Evolutionary conservation across 495 filamentous ascomycete species (phyloP), one percentile per base, ranked within the genome.

Genomic region (Bacidia gigantensis): DNA sequence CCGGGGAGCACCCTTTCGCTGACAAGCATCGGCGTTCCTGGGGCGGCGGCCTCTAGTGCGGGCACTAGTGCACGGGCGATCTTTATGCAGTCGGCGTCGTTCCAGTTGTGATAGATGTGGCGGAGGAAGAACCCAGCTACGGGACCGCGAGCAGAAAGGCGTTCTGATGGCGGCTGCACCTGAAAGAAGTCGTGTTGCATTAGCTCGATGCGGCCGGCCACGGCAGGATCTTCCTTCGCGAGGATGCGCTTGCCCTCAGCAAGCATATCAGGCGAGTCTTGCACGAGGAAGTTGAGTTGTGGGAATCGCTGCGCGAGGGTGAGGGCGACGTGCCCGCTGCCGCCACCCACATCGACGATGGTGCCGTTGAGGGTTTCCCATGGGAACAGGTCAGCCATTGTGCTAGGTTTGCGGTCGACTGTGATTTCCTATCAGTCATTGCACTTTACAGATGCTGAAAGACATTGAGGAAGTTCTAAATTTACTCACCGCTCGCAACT

Each of bases 101-200:
- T 57, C 69, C 71, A 75, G 50, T 74, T 62, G 46, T 74, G 72
- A 24, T 71, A 56, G 25, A 70, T 67, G 41, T 64, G 53, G 2
- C 64, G 59, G 29, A 68, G 58, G 23, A 72, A 66, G 46, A 75
- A 80, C 9, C 17, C 41, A 3, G 41, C 41, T n/a, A 71, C 63
- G 46, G 73, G 69, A 5, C 72, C 70, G 20, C 67, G 64, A 25
- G 64, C 58, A n/a, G n/a, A n/a, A n/a, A n/a, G n/a, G n/a, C n/a
- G n/a, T n/a, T n/a, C n/a, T n/a, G n/a, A n/a, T 14, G 72, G 57
- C 2, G 69, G 64, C 59, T 79, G 73, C 7, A 59, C 51, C 12
- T 64, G 59, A 59, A 75, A 73, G 47, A 79, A 72, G 39, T 76
- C 68, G 38, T 78, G 68, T n/a, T 55, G 58, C 53, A 65, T 59